These are phyloP conservation scores for Aspergillus sp. DNA, from an alignment of 2,329 filamentous ascomycete genomes.

Conservation along the genomic window DNA sequence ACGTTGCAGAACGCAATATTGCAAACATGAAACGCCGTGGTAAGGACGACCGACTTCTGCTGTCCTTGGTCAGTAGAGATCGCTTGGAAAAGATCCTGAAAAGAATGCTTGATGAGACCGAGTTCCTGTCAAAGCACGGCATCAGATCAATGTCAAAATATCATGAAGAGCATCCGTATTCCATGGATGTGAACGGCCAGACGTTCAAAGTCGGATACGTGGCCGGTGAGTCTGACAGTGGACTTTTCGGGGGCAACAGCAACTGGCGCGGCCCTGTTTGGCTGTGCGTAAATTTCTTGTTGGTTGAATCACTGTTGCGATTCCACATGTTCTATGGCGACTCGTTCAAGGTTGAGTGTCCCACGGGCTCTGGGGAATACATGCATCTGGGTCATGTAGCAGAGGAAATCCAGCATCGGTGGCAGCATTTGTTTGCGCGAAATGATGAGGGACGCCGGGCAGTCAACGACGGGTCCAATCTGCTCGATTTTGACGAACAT, in stretches of 20 bases:
- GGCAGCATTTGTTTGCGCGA: slow-evolving; percentile 85
- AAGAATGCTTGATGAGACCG: slow-evolving; percentile 89
- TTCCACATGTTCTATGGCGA: slow-evolving; percentile 97
- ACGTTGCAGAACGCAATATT: slow-evolving; percentile 89
- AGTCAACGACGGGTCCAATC: slow-evolving; percentile 78
- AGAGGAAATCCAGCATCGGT: slow-evolving; percentile 88
- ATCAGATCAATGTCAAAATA: slow-evolving; percentile 89
- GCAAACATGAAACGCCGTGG: slow-evolving; percentile 86
- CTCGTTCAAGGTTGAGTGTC: slow-evolving; percentile 84
- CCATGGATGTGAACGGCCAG: slow-evolving; percentile 94
- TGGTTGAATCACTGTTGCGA: slow-evolving; percentile 88
- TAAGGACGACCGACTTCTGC: slow-evolving; percentile 79
- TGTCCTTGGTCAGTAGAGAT: slow-evolving; percentile 89
- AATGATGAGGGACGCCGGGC: slow-evolving; percentile 81
- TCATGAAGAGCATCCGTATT: slow-evolving; percentile 84
- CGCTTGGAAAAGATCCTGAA: slow-evolving; percentile 83
- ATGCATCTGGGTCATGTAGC: slow-evolving; percentile 96
- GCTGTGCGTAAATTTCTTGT: slow-evolving; percentile 91
- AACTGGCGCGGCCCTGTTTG: slow-evolving; percentile 97
- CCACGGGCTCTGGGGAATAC: slow-evolving; percentile 84
- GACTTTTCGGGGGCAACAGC: slow-evolving; percentile 92
- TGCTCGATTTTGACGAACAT: slow-evolving; percentile 83
- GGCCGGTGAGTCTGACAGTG: slow-evolving; percentile 92
- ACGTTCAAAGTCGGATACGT: slow-evolving; percentile 84
- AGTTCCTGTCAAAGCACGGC: slow-evolving; percentile 86